Evolutionary conservation across 2,329 filamentous ascomycete genomes (phyloP).

Genomic region (Penicillium frequentans): DNA sequence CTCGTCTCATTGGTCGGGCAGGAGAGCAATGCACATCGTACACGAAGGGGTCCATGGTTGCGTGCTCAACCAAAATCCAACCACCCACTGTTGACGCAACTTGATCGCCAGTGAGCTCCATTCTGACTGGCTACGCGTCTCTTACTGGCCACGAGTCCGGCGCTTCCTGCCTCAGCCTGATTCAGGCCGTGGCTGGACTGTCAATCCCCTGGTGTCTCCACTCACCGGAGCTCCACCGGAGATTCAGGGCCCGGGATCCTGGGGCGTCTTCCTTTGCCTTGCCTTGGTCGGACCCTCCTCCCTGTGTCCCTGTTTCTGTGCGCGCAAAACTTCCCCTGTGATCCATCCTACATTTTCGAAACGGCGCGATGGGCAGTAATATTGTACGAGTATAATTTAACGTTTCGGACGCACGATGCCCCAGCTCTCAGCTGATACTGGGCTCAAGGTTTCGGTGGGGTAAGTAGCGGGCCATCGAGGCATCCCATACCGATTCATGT

Average conservation of each 20-base stretch:
- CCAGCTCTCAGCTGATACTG: conserved; percentile 29
- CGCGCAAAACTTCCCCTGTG: neutral
- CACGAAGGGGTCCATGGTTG: conserved; percentile 16
- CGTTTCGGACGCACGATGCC: conserved; percentile 24
- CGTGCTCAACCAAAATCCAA: conserved; percentile 10
- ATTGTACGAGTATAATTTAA: neutral
- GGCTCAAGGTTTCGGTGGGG: conserved; percentile 35
- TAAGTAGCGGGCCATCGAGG: conserved; percentile 16
- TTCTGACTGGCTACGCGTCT: conserved; percentile 5
- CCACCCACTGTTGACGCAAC: conserved; percentile 21
- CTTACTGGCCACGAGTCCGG: neutral
- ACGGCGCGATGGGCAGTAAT: conserved; percentile 15
- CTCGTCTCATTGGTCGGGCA: conserved; percentile 8
- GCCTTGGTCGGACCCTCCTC: conserved; percentile 2
- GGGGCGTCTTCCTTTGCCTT: neutral
- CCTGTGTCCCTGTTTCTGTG: conserved; percentile 2
- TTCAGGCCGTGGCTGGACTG: neutral
- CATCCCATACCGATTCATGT: neutral
- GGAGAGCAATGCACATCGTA: neutral
- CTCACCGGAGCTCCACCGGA: neutral
- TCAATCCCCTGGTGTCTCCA: conserved; percentile 23
- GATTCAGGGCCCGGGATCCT: conserved; percentile 1
- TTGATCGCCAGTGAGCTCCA: conserved; percentile 12
- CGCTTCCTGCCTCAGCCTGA: neutral
- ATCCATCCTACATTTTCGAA: conserved; percentile 1